Conservation (phyloP, 208 protist species). For the Jaenimonas drosophilae region DNA sequence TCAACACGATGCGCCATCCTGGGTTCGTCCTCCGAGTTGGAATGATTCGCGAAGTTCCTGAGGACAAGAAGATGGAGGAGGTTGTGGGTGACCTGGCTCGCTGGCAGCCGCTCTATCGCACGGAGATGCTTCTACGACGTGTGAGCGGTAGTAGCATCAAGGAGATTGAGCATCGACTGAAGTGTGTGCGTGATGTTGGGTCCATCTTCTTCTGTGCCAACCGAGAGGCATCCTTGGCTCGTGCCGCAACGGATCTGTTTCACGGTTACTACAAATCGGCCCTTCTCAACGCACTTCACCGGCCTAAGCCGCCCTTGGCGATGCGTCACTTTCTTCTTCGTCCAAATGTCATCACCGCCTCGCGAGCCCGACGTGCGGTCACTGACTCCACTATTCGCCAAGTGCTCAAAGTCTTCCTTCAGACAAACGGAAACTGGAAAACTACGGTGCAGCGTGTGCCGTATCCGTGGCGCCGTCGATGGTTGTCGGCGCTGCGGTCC, state of each 20-base stretch:
- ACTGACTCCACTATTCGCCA: constrained; percentile 62
- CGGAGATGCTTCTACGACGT: constrained; percentile 60
- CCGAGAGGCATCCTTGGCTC: constrained; percentile 52
- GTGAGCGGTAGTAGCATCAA: constrained; percentile 24
- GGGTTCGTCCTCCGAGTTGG: constrained; percentile 78
- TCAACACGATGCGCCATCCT: constrained; percentile 84
- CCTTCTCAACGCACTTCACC: constrained; percentile 64
- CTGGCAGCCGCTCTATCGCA: constrained; percentile 66
- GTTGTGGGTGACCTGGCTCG: constrained; percentile 50
- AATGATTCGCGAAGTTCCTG: constrained; percentile 30
- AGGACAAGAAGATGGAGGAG: background rate
- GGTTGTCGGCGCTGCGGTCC: constrained; percentile 67
- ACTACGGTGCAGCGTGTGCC: constrained; percentile 39
- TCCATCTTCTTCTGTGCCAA: constrained; percentile 74
- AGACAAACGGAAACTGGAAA: constrained; percentile 55
- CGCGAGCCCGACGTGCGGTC: constrained; percentile 39
- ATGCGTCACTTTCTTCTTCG: constrained; percentile 52
- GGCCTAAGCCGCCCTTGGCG: constrained; percentile 35
- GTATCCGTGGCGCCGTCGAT: constrained; percentile 68
- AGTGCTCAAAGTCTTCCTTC: constrained; percentile 48
- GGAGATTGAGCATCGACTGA: constrained; percentile 53
- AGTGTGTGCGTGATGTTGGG: constrained; percentile 51
- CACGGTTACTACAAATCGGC: constrained; percentile 78
- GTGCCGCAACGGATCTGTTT: constrained; percentile 73
- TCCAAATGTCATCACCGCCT: constrained; percentile 55